Conservation (phyloP, 192 early-diverging fungal genomes). For the Endogone sp. region DNA sequence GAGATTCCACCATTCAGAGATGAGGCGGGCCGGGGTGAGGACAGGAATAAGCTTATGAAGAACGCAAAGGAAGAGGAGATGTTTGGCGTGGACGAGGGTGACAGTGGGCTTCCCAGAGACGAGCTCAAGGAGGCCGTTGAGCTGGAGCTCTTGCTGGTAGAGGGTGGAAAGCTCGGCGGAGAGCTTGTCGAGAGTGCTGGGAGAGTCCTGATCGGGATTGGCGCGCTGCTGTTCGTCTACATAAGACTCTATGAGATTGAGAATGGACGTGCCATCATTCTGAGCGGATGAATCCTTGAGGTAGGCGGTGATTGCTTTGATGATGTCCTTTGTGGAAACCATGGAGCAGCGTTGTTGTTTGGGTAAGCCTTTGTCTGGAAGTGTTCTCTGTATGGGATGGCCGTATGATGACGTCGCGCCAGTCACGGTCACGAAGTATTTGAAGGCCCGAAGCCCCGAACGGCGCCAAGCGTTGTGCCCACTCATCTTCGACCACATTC, state of each 20-base stretch:
- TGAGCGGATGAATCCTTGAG: neutral
- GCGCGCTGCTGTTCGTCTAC: conserved; percentile 23
- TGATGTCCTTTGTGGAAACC: neutral
- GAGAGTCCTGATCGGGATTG: neutral
- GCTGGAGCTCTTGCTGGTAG: conserved; percentile 4
- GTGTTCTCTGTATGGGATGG: no score
- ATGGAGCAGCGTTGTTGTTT: no score
- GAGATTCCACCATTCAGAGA: conserved; percentile 23
- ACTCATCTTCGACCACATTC: no score
- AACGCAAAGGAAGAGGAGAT: conserved; percentile 17
- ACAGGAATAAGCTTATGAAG: conserved; percentile 17
- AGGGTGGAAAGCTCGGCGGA: conserved; percentile 15
- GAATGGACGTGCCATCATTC: neutral
- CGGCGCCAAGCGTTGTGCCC: no score
- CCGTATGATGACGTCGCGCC: no score
- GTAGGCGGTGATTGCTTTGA: neutral
- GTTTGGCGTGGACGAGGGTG: conserved; percentile 13
- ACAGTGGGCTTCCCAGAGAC: conserved; percentile 16
- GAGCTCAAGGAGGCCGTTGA: conserved; percentile 1
- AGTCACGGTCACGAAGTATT: no score
- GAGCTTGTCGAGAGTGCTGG: conserved; percentile 20
- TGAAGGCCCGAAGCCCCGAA: no score
- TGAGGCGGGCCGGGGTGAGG: conserved; percentile 14
- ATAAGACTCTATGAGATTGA: conserved; percentile 29
- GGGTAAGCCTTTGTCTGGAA: no score